Evolutionary conservation across 805 yeast genomes (phyloP).

Genomic region (Candida glaebosa): DNA sequence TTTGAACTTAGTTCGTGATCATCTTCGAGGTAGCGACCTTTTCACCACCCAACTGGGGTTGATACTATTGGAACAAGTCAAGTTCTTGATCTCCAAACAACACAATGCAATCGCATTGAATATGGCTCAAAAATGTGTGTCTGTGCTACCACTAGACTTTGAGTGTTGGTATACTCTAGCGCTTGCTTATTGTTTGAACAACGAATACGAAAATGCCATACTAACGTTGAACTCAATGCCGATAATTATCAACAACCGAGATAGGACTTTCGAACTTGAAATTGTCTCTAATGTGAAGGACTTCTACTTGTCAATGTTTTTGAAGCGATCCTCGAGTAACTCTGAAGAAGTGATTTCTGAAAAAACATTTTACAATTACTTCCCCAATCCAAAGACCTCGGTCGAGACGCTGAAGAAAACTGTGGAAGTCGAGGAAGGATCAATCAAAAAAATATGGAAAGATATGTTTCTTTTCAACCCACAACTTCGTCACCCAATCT

Average conservation of each 20-base stretch:
- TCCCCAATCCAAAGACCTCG: slow-evolving; percentile 22
- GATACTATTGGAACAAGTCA: slow-evolving; percentile 59
- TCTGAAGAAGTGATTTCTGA: slow-evolving; percentile 26
- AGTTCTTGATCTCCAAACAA: slow-evolving; percentile 54
- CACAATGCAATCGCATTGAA: slow-evolving; percentile 54
- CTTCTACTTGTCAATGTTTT: slow-evolving; percentile 19
- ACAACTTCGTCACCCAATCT: slow-evolving; percentile 31
- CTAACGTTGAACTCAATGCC: slow-evolving; percentile 73
- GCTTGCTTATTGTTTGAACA: slow-evolving; percentile 52
- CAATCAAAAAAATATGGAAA: slow-evolving; percentile 32
- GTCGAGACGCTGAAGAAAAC: neutral
- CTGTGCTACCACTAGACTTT: slow-evolving; percentile 73
- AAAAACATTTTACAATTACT: slow-evolving; percentile 22
- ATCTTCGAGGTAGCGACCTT: slow-evolving; percentile 10
- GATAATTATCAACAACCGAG: slow-evolving; percentile 47
- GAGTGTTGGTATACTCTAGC: slow-evolving; percentile 67
- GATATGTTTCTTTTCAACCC: slow-evolving; percentile 26
- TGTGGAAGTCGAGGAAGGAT: slow-evolving; percentile 15
- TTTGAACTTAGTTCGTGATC: slow-evolving; percentile 20
- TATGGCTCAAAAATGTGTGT: slow-evolving; percentile 58
- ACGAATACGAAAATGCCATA: slow-evolving; percentile 58
- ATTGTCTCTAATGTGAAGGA: slow-evolving; percentile 24
- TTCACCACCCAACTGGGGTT: slow-evolving; percentile 51
- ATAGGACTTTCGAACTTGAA: slow-evolving; percentile 26
- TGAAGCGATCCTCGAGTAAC: slow-evolving; percentile 12